Evolutionary conservation across 306 rosid genomes (phyloP).

Genomic region (Castanospermum australe): DNA sequence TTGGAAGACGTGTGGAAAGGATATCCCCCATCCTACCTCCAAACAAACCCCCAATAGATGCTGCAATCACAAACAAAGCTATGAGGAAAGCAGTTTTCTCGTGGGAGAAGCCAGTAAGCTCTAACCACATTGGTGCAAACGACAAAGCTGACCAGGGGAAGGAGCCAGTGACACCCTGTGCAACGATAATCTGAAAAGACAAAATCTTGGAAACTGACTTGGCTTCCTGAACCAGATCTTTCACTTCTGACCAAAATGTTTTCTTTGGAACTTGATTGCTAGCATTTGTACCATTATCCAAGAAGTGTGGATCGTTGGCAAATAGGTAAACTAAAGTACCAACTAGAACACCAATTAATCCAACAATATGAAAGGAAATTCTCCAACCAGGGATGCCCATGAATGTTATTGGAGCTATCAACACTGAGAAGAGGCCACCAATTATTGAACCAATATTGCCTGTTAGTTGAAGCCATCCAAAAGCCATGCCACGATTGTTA

Average conservation of each 20-base stretch:
- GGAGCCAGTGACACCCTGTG: conserved; percentile 93
- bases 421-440: conserved; percentile 77
- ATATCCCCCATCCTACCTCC: conserved; percentile 91
- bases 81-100: conserved; percentile 73
- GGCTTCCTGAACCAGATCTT: conserved; percentile 63
- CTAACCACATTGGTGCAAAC: conserved; percentile 95
- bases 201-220: conserved; percentile 67
- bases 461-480: conserved; percentile 94
- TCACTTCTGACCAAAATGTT: conserved; percentile 64
- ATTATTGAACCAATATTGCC: conserved; percentile 80
- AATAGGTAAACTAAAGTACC: conserved; percentile 68
- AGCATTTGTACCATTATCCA: conserved; percentile 31
- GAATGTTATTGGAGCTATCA: conserved; percentile 73
- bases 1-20: conserved; percentile 65
- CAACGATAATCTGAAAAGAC: conserved; percentile 88
- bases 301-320: conserved; percentile 79
- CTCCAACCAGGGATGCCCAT: conserved; percentile 98
- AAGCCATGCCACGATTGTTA: conserved; percentile 79
- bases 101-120: conserved; percentile 87
- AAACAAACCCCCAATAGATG: conserved; percentile 82
- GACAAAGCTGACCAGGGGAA: conserved; percentile 95
- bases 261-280: conserved; percentile 30
- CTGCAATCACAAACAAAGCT: conserved; percentile 67
- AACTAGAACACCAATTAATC: conserved; percentile 67
- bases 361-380: conserved; percentile 83